Conservation (phyloP, 202 grass and related monocot species). For the Setaria viridis region DNA sequence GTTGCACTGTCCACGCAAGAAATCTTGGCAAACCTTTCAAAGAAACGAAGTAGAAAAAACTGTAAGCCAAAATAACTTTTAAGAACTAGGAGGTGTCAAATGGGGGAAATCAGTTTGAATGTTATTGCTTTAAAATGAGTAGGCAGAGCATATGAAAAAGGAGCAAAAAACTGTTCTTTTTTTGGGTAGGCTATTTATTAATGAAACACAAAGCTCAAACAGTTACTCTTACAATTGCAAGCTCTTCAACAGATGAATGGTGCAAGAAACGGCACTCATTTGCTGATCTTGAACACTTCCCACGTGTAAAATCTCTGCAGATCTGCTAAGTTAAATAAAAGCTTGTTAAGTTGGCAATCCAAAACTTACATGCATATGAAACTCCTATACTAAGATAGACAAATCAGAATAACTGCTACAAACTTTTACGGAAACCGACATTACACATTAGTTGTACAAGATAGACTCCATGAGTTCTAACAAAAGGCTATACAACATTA, state of each 20-base stretch:
- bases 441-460: conserved; percentile 27
- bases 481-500: not conserved
- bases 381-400: conserved; percentile 17
- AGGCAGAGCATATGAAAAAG: not conserved
- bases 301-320: conserved; percentile 68
- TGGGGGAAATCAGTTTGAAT: not conserved
- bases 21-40: conserved; percentile 77
- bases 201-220: conserved; percentile 17
- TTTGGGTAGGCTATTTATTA: conserved; percentile 22
- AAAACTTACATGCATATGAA: conserved; percentile 31
- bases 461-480: conserved; percentile 1
- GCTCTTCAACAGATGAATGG: conserved; percentile 57
- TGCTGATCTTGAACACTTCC: conserved; percentile 72
- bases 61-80: conserved; percentile 5
- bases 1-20: conserved; percentile 70
- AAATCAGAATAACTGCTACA: conserved; percentile 18
- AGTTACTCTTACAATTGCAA: conserved; percentile 52
- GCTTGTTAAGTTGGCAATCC: conserved; percentile 3
- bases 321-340: conserved; percentile 46
- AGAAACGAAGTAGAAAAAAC: not conserved
- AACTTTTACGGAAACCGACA: conserved; percentile 12
- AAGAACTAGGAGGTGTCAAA: conserved; percentile 33
- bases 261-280: conserved; percentile 68
- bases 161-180: not conserved
- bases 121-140: conserved; percentile 9